Evolutionary conservation across 1,284 basidiomycete genomes (phyloP).

Genomic region (Grifola frondosa): DNA sequence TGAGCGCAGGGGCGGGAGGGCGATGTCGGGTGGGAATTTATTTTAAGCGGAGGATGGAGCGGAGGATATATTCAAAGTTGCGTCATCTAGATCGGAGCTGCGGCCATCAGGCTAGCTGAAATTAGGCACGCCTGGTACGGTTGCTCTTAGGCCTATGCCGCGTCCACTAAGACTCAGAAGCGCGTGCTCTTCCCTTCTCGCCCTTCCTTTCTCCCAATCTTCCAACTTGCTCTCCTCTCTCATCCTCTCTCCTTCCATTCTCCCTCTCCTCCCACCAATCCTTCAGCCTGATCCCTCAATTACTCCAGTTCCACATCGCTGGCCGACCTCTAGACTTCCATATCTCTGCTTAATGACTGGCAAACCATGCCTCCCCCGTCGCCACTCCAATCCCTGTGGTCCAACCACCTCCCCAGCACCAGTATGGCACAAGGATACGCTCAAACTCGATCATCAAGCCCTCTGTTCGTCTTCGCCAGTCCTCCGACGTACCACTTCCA

Average conservation of each 20-base stretch:
- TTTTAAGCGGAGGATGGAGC: constrained; percentile 9
- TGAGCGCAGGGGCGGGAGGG: constrained; percentile 3
- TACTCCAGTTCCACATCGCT: constrained; percentile 33
- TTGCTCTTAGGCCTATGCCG: constrained; percentile 29
- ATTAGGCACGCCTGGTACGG: constrained; percentile 36
- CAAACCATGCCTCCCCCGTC: constrained; percentile 32
- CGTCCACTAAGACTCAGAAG: constrained; percentile 26
- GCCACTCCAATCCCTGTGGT: constrained; percentile 27
- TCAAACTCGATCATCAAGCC: constrained; percentile 53
- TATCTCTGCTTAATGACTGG: constrained; percentile 36
- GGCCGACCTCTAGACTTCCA: constrained; percentile 36
- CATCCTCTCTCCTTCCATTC: constrained; percentile 19
- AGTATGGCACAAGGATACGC: constrained; percentile 57
- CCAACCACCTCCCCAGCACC: constrained; percentile 29
- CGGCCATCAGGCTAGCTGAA: constrained; percentile 36
- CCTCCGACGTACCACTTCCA: constrained; percentile 35
- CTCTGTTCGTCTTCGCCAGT: constrained; percentile 47
- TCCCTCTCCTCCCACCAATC: constrained; percentile 19
- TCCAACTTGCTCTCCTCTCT: constrained; percentile 30
- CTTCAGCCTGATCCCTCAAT: constrained; percentile 10
- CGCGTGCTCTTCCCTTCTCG: constrained; percentile 38
- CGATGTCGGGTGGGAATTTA: too few relatives aligned
- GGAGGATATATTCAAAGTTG: constrained; percentile 29
- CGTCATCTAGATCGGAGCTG: constrained; percentile 36
- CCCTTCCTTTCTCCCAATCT: constrained; percentile 35